A percentile compares a stretch with the other conserved stretches of the same genome.
These are phyloP conservation scores for Coniophora puteana DNA, from an alignment of 1,284 basidiomycete species.

Conservation along the genomic window DNA sequence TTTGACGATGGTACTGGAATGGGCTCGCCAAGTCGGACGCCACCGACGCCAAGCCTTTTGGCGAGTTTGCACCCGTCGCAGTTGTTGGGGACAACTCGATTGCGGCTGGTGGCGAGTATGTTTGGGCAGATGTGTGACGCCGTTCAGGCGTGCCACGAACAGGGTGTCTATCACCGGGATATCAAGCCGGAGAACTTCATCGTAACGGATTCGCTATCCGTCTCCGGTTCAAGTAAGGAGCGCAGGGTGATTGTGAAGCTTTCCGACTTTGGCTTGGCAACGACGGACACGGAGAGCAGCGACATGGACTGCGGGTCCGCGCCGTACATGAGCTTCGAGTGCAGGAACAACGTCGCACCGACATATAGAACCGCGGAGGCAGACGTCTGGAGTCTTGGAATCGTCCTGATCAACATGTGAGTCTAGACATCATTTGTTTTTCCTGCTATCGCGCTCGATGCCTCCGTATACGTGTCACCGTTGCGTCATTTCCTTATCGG, in stretches of 20 bases:
- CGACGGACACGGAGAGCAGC: constrained; percentile 81
- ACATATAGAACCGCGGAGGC: constrained; percentile 93
- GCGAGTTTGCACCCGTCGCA: constrained; percentile 83
- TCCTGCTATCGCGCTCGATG: neutral
- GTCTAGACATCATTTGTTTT: too few species aligned
- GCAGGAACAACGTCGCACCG: constrained; percentile 94
- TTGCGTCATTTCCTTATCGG: too few species aligned
- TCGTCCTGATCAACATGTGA: constrained; percentile 96
- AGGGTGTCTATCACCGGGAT: constrained; percentile 92
- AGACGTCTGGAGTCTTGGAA: constrained; percentile 98
- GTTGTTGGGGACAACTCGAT: constrained; percentile 81
- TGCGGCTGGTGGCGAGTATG: constrained; percentile 94
- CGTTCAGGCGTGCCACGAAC: constrained; percentile 93
- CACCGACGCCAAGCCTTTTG: constrained; percentile 91
- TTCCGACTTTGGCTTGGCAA: constrained; percentile 95
- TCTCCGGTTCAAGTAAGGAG: constrained; percentile 55
- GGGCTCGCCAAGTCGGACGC: constrained; percentile 56
- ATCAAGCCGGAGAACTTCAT: constrained; percentile 99
- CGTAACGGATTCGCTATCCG: constrained; percentile 61
- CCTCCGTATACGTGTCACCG: neutral
- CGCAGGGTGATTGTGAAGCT: constrained; percentile 88
- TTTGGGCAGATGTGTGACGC: constrained; percentile 98
- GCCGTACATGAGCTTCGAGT: constrained; percentile 99
- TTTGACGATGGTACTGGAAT: constrained; percentile 22
- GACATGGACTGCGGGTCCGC: constrained; percentile 99